Evolutionary conservation across 148 eudicot genomes (phyloP), one percentile per base, ranked within the genome.

Genomic region (Cornus suecica): DNA sequence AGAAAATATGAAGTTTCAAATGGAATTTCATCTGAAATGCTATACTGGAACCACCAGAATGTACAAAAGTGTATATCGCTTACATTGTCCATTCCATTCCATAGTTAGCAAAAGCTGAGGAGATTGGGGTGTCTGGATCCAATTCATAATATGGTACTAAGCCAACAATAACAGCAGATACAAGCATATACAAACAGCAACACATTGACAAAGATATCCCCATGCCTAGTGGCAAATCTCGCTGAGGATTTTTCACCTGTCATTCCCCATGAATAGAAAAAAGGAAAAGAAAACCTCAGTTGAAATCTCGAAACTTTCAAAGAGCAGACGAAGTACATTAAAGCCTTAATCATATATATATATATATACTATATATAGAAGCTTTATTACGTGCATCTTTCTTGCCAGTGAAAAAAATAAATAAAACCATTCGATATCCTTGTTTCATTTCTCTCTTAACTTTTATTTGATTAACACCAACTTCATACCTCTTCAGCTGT

Each of bases 51-150:
- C 9, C 42, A 37, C 42, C 42, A 37, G 9, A 37, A 37, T 6
- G 0, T 37, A 37, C 8, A 37, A 37, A 37, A 37, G 9, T 6
- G 9, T 37, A 24, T 51, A 61, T 9, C 65, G 54, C 94, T 86
- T 84, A 90, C 94, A 79, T 86, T 65, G 94, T 90, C 94, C 94
- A 90, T 23, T 88, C 78, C 83, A 90, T 74, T 61, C 90, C 94
- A 26, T 85, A 77, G 83, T 84, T 82, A 74, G 94, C 82, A 76
- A 90, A 90, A 58, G 91, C 91, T 18, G 91, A 88, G 28, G 94
- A 87, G 69, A 90, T 90, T 37, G 94, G 94, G 11, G 94, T 90
- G 79, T 90, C 90, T 10, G 86, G 87, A 81, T 90, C 86, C 78
- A 90, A 74, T 28, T 76, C 80, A 77, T 73, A 83, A 78, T 87